Evolutionary conservation across 495 filamentous ascomycete genomes (phyloP).

Genomic region (Parachaetomium inaequale): DNA sequence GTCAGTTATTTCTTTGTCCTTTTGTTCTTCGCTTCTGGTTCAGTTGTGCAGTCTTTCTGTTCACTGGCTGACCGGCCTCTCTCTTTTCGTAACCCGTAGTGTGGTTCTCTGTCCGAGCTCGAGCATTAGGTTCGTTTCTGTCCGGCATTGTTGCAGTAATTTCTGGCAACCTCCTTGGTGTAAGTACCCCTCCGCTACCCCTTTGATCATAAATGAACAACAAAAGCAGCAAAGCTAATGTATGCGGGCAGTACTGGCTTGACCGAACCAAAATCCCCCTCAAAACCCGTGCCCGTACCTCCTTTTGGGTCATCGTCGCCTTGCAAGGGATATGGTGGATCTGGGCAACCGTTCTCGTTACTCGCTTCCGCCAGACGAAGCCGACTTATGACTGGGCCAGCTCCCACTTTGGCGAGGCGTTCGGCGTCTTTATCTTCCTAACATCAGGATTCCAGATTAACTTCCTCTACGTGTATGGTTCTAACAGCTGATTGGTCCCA

Average conservation of each 20-base stretch:
- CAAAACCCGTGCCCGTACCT: constrained; percentile 44
- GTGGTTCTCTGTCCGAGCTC: constrained; percentile 60
- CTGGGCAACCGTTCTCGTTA: constrained; percentile 56
- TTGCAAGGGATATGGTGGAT: constrained; percentile 61
- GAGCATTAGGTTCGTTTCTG: constrained; percentile 60
- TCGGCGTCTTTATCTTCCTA: constrained; percentile 57
- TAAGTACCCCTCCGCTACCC: constrained; percentile 17
- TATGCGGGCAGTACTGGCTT: constrained; percentile 40
- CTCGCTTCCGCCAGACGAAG: constrained; percentile 46
- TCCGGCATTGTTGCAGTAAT: constrained; percentile 58
- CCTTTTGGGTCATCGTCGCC: constrained; percentile 42
- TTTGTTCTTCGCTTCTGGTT: too few relatives aligned
- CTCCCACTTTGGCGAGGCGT: constrained; percentile 54
- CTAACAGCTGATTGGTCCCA: background rate
- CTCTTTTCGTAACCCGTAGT: too few relatives aligned
- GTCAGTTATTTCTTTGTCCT: too few relatives aligned
- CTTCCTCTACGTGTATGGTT: constrained; percentile 56
- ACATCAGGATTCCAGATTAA: constrained; percentile 60
- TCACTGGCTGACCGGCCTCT: too few relatives aligned
- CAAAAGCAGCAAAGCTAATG: too few relatives aligned
- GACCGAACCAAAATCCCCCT: constrained; percentile 49
- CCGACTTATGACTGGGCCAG: constrained; percentile 58
- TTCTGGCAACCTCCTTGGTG: constrained; percentile 54
- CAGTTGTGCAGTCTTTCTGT: too few relatives aligned
- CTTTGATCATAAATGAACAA: background rate